Evolutionary conservation across 164 flowering plant genomes (phyloP).

Genomic region (Umbilicus rupestris): DNA sequence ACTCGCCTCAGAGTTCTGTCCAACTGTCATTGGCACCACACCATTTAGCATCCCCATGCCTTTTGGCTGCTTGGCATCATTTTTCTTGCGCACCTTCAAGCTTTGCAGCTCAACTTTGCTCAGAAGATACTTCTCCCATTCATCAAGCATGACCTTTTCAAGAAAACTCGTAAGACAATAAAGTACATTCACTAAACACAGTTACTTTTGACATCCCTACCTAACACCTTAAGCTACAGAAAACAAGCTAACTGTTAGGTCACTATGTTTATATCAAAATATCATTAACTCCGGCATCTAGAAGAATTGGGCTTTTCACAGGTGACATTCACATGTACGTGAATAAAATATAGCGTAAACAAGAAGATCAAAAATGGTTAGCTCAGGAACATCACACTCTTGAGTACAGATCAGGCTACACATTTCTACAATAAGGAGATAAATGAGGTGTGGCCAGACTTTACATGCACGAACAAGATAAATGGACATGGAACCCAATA

Average conservation of each 20-base stretch:
- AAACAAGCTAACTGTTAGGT: neutral
- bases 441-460: neutral
- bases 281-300: no score
- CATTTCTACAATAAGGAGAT: neutral
- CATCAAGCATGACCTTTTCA: constrained; percentile 74
- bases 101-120: constrained; percentile 70
- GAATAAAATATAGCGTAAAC: neutral
- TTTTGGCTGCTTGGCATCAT: constrained; percentile 62
- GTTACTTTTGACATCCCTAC: neutral
- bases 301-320: neutral
- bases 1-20: constrained; percentile 46
- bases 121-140: constrained; percentile 82
- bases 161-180: constrained; percentile 11
- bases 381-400: neutral
- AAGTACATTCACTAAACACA: neutral
- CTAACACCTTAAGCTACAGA: neutral
- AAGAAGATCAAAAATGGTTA: neutral
- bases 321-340: neutral
- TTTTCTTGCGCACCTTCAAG: constrained; percentile 39
- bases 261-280: no score
- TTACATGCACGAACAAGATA: neutral
- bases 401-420: neutral
- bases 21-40: constrained; percentile 36
- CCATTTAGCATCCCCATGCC: constrained; percentile 94
- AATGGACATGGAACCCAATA: neutral